Conservation (phyloP, 371 early-diverging fungal genomes). For the Phascolomyces articulosus region DNA sequence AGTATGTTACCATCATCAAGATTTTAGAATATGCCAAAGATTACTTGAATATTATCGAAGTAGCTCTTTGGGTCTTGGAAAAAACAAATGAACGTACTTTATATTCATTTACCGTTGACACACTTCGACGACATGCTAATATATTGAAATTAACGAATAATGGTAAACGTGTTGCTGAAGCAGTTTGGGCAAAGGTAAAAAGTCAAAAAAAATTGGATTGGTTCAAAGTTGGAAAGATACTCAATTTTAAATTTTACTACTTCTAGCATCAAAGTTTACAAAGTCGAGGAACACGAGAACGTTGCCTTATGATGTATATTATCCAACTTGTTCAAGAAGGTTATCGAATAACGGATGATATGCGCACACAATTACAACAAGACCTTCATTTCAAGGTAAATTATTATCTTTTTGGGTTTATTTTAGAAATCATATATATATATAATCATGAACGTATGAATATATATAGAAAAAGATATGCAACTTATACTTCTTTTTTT, state of each 20-base stretch:
- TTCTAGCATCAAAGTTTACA: constrained; percentile 45
- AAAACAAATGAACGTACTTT: constrained; percentile 60
- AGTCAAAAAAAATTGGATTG: not conserved
- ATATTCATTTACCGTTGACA: constrained; percentile 55
- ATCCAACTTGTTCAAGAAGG: constrained; percentile 53
- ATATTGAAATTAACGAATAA: constrained; percentile 58
- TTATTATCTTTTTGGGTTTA: not conserved
- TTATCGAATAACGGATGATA: constrained; percentile 32
- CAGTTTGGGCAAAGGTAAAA: constrained; percentile 44
- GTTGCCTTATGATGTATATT: constrained; percentile 53
- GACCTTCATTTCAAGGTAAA: constrained; percentile 42
- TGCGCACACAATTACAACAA: constrained; percentile 35
- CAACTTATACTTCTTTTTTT: too few species aligned
- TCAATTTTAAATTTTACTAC: too few species aligned
- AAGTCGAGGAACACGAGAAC: constrained; percentile 33
- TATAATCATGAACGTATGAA: not conserved
- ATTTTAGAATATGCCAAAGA: constrained; percentile 63
- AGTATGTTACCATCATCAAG: constrained; percentile 62
- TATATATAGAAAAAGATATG: too few species aligned
- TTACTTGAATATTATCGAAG: constrained; percentile 54
- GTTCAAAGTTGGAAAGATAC: too few species aligned
- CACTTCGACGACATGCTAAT: constrained; percentile 57
- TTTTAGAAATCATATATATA: not conserved
- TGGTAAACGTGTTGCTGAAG: constrained; percentile 30
- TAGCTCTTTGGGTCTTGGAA: constrained; percentile 66